These are phyloP conservation scores for Coniochaeta hoffmannii DNA, from an alignment of 2,329 filamentous ascomycete species.

Conservation along the genomic window DNA sequence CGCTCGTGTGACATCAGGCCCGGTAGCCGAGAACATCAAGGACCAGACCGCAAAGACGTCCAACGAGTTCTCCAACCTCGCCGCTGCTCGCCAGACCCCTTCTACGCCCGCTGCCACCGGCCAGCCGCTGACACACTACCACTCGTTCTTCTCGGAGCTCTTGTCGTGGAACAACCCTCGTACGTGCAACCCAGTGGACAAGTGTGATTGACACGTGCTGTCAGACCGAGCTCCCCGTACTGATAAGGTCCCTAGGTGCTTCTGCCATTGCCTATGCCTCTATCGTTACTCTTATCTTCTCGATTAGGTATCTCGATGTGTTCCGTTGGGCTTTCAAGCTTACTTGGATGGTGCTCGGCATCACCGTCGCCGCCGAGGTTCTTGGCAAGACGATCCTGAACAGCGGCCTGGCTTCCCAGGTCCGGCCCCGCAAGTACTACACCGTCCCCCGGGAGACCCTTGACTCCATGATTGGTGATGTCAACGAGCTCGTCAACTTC, in stretches of 20 bases:
- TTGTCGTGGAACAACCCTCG: constrained; percentile 63
- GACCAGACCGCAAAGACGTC: constrained; percentile 48
- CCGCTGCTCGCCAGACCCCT: constrained; percentile 48
- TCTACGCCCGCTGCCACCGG: constrained; percentile 47
- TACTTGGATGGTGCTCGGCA: constrained; percentile 53
- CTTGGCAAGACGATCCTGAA: constrained; percentile 54
- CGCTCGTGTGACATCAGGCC: constrained; percentile 30
- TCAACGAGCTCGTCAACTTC: constrained; percentile 65
- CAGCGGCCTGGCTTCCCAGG: constrained; percentile 55
- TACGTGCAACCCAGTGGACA: constrained; percentile 27
- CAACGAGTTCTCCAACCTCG: constrained; percentile 50
- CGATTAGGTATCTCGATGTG: constrained; percentile 58
- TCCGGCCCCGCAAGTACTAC: constrained; percentile 62
- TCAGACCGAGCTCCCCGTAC: constrained; percentile 8
- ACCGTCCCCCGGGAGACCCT: constrained; percentile 56
- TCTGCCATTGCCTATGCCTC: constrained; percentile 57
- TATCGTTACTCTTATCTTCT: constrained; percentile 52
- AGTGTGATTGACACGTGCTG: neutral
- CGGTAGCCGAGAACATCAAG: constrained; percentile 52
- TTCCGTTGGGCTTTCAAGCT: constrained; percentile 59
- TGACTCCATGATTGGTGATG: constrained; percentile 53
- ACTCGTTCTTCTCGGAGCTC: constrained; percentile 63
- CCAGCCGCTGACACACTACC: constrained; percentile 60
- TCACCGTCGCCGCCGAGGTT: constrained; percentile 54
- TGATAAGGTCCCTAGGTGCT: constrained; percentile 39